A percentile compares a stretch with the other conserved stretches of the same genome.
phyloP scores from a whole-genome alignment of 73 alveolate species.

The Paramecium sexaurelia region DNA sequence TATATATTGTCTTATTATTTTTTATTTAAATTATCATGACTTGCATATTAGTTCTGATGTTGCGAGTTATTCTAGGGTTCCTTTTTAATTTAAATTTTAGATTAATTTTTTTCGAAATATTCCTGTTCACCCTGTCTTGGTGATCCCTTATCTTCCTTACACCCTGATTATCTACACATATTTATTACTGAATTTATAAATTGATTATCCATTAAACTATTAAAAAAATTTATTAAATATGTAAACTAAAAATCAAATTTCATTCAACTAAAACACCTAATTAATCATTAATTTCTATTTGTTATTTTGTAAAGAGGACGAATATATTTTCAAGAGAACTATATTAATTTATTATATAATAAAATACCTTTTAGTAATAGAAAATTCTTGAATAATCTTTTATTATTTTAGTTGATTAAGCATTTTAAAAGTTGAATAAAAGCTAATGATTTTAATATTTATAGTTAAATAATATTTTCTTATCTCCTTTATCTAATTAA shows the following conservation, averaged over 20 bases:
- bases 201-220: no score
- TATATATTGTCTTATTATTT: no score
- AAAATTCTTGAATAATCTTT: neutral
- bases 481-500: neutral
- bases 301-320: neutral
- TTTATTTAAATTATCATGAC: no score
- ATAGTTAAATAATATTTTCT: neutral
- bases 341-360: neutral
- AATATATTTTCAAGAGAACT: constrained; percentile 7
- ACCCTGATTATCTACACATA: neutral
- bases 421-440: neutral
- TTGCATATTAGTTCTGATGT: no score
- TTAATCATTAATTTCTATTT: neutral
- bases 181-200: no score
- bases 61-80: no score
- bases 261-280: neutral
- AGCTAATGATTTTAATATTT: neutral
- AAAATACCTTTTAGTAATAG: neutral
- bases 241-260: neutral
- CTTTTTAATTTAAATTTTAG: no score
- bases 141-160: no score
- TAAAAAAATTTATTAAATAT: neutral
- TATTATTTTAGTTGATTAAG: neutral
- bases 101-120: no score
- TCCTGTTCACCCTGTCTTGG: no score